Conservation (phyloP, 495 filamentous ascomycete genomes). For the Neurospora sp. region DNA sequence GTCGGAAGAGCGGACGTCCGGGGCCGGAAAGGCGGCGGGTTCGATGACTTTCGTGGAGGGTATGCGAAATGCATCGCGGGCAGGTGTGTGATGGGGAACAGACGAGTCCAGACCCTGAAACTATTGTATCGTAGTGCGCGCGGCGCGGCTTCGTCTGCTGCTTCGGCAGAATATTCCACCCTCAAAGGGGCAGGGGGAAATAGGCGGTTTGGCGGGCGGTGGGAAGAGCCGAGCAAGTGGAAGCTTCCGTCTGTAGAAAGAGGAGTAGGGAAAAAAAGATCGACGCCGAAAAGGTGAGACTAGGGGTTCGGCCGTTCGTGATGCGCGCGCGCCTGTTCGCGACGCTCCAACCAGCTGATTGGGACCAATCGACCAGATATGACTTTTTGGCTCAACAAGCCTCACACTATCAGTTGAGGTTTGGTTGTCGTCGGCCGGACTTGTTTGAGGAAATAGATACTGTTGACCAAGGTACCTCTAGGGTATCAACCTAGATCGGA, state of each 20-base stretch:
- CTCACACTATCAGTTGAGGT: not conserved
- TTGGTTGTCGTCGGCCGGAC: not conserved
- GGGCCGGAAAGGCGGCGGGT: constrained; percentile 50
- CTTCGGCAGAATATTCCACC: not conserved
- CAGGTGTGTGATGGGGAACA: not conserved
- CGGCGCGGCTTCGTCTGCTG: not conserved
- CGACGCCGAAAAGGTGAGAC: not conserved
- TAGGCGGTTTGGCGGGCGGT: not conserved
- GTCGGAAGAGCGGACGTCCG: constrained; percentile 49
- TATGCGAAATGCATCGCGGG: constrained; percentile 80
- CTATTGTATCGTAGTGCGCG: not conserved
- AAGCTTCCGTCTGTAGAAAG: not conserved
- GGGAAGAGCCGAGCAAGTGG: not conserved
- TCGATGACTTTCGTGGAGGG: constrained; percentile 71
- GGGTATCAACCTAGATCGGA: not conserved
- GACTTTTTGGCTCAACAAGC: not conserved
- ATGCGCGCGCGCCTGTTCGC: not conserved
- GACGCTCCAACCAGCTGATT: not conserved
- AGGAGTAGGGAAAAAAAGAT: not conserved
- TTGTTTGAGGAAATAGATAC: not conserved
- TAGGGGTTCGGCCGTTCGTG: not conserved
- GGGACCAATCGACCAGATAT: not conserved
- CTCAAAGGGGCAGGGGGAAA: not conserved
- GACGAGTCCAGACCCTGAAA: not conserved
- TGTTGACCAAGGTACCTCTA: not conserved